Evolutionary conservation across 2,329 filamentous ascomycete species (phyloP).

Genomic region (Fusarium devonianum): DNA sequence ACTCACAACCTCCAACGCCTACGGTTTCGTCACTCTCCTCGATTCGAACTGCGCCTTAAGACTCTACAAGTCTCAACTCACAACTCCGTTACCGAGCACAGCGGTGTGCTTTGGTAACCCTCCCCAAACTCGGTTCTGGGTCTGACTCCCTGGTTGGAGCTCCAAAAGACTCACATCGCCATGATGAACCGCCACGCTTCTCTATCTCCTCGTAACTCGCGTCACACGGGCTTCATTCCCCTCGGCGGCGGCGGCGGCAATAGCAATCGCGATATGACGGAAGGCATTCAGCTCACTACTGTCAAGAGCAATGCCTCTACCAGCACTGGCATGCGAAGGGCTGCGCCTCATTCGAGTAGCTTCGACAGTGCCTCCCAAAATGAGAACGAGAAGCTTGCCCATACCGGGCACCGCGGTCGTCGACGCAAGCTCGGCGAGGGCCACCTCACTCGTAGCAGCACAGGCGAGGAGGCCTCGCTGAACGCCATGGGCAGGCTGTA

Average conservation of each 20-base stretch:
- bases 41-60: conserved; percentile 20
- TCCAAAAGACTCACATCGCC: conserved; percentile 18
- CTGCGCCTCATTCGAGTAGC: conserved; percentile 44
- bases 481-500: conserved; percentile 73
- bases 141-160: conserved; percentile 38
- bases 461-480: conserved; percentile 63
- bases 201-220: conserved; percentile 48
- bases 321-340: conserved; percentile 58
- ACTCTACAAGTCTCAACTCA: conserved; percentile 16
- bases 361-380: conserved; percentile 44
- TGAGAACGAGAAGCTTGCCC: conserved; percentile 56
- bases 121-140: conserved; percentile 12
- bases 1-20: conserved; percentile 24
- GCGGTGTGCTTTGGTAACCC: conserved; percentile 20
- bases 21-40: conserved; percentile 30
- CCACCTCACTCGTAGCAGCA: conserved; percentile 52
- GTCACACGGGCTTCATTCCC: conserved; percentile 54
- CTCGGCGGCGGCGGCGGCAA: conserved; percentile 46
- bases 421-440: conserved; percentile 57
- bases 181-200: conserved; percentile 44
- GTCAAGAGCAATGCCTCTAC: conserved; percentile 64
- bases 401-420: conserved; percentile 52
- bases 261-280: conserved; percentile 45
- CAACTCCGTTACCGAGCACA: conserved; percentile 15
- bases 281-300: conserved; percentile 62